Percentiles rank a stretch among this genome's conserved stretches.
These are phyloP conservation scores for Stellera chamaejasme DNA, from an alignment of 345 rosid genomes.

Conservation along the genomic window DNA sequence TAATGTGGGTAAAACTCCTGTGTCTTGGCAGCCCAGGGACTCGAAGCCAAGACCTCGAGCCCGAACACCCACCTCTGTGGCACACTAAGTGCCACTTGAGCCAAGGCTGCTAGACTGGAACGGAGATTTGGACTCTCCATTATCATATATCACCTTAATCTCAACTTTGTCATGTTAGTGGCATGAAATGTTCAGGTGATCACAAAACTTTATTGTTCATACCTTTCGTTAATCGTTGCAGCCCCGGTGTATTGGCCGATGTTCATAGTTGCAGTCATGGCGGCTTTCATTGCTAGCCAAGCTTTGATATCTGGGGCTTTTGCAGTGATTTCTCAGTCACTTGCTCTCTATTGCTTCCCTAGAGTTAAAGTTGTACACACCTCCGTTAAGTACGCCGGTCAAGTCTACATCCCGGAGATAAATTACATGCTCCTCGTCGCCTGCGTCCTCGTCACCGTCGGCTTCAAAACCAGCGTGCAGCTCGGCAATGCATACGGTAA, in stretches of 20 bases:
- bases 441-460: conserved; percentile 34
- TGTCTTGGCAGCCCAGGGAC: no score
- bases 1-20: no score
- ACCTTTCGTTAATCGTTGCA: conserved; percentile 9
- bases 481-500: conserved; percentile 69
- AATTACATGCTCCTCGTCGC: conserved; percentile 36
- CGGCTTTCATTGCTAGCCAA: conserved; percentile 67
- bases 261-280: conserved; percentile 58
- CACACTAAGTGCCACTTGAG: no score
- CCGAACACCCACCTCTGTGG: no score
- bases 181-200: background rate
- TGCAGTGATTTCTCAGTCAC: conserved; percentile 46
- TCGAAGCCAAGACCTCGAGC: no score
- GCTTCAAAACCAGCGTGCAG: conserved; percentile 41
- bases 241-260: conserved; percentile 60
- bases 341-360: conserved; percentile 54
- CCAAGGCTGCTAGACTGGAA: no score
- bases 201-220: no score
- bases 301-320: conserved; percentile 66
- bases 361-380: conserved; percentile 68
- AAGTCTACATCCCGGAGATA: conserved; percentile 35
- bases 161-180: no score
- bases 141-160: no score
- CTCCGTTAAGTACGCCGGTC: conserved; percentile 37
- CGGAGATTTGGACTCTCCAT: background rate